Conservation (phyloP, 306 rosid genomes). For the Argentina anserina region DNA sequence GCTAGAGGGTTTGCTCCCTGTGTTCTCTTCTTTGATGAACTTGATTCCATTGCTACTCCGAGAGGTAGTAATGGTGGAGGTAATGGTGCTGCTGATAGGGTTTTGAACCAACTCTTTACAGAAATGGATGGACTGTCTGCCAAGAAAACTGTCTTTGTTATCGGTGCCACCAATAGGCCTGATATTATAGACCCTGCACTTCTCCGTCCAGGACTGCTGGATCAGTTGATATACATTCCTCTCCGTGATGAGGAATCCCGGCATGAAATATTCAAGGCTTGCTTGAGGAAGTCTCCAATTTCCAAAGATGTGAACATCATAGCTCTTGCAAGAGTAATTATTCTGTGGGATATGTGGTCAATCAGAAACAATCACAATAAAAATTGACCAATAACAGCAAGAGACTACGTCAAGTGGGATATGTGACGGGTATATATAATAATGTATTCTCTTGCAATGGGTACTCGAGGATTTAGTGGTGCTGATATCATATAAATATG, state of each 20-base stretch:
- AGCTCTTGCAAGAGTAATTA: no score
- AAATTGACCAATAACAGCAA: no score
- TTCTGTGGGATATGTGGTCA: no score
- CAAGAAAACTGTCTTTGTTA: slow-evolving; percentile 7
- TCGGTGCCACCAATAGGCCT: not conserved
- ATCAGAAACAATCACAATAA: no score
- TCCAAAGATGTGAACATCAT: not conserved
- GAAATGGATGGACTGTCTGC: slow-evolving; percentile 10
- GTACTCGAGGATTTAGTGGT: not conserved
- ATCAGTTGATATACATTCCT: slow-evolving; percentile 7
- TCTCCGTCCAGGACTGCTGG: slow-evolving; percentile 1
- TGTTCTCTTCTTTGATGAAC: slow-evolving; percentile 9
- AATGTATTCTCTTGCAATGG: not conserved
- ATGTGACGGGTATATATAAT: no score
- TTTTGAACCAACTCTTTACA: not conserved
- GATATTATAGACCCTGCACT: slow-evolving; percentile 7
- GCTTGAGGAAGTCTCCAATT: slow-evolving; percentile 3
- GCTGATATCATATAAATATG: slow-evolving; percentile 10
- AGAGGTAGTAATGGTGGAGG: not conserved
- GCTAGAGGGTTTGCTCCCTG: slow-evolving; percentile 13
- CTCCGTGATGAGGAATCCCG: not conserved
- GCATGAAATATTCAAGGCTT: not conserved
- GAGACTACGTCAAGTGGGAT: no score
- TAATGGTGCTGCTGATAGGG: not conserved
- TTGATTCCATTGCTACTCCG: slow-evolving; percentile 5